Base-by-base conservation (phyloP, 805 yeast genomes). In the Danielozyma ontarioensis region DNA sequence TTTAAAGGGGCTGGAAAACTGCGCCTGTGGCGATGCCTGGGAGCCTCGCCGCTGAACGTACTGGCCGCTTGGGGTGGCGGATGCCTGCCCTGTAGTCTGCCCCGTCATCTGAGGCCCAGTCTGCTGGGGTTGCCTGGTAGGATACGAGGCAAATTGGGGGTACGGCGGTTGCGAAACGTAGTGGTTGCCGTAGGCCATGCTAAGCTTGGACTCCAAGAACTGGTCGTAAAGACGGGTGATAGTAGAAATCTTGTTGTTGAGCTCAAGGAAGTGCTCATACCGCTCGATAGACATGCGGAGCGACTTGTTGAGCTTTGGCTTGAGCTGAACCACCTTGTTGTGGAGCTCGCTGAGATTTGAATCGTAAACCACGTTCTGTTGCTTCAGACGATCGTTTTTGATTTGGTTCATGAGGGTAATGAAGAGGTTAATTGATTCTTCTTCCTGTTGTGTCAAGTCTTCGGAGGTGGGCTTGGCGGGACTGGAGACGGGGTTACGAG, bases 241-340 rank as follows among this genome's bases (percentile, higher is more conserved):
- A 4, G 87, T 79, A 34, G 83, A 80, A 34, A 88, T 72, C 48
- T 88, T 86, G 30, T 82, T 74, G 58, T 83, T 86, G 76, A 84
- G 67, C 30, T 83, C 85, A 41, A 83, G 71, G 40, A 80, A 71
- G 14, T 60, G 55, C 32, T 86, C 90, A 47, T 86, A 76, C 42
- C 74, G 79, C 24, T 72, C 70, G 21, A 72, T 68, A 2, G 85
- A 66, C 18, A 71, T 74, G 28, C 76, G 68, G 19, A 84, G 57
- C 11, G 81, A 72, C 27, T 67, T 65, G 35, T 80, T 79, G 28
- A 86, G 53, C 46, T 82, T 86, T 3, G 95, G 93, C 37, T 81
- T 76, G 34, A 83, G 54, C 8, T 71, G 65, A 15, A 76, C 57
- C 3, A 87, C 75, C 28, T 74, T 76, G 13, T 73, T 65, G 48